Evolutionary conservation across 331 rosid species (phyloP).

Genomic region (Malus hybrid): DNA sequence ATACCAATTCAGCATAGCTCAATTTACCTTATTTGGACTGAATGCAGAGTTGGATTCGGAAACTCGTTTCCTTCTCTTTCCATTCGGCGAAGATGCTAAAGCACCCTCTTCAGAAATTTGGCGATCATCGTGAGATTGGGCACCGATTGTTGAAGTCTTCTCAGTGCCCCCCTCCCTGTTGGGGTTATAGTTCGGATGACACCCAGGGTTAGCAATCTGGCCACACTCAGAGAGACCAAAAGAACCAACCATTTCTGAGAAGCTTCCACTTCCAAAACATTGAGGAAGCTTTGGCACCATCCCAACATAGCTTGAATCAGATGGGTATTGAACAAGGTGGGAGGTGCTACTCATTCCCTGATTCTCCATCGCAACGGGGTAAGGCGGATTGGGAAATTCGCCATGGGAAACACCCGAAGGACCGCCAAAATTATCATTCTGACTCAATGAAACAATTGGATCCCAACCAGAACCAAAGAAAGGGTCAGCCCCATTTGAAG

Average conservation of each 20-base stretch:
- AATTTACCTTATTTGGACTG: slow-evolving; percentile 61
- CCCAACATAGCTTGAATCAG: slow-evolving; percentile 55
- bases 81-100: slow-evolving; percentile 49
- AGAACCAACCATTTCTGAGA: slow-evolving; percentile 70
- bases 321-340: slow-evolving; percentile 62
- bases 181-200: slow-evolving; percentile 38
- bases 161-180: slow-evolving; percentile 32
- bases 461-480: slow-evolving; percentile 85
- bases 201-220: slow-evolving; percentile 43
- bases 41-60: slow-evolving; percentile 47
- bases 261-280: slow-evolving; percentile 65
- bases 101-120: slow-evolving; percentile 48
- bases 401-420: slow-evolving; percentile 64
- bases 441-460: slow-evolving; percentile 73
- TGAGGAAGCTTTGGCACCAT: slow-evolving; percentile 65
- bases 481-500: slow-evolving; percentile 50
- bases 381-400: slow-evolving; percentile 54
- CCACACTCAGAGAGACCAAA: slow-evolving; percentile 50
- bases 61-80: slow-evolving; percentile 62
- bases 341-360: slow-evolving; percentile 58
- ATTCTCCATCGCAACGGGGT: slow-evolving; percentile 52
- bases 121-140: slow-evolving; percentile 46
- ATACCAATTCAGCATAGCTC: neutral
- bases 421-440: slow-evolving; percentile 65
- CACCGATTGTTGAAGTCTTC: slow-evolving; percentile 17